Evolutionary conservation across 441 rosid species (phyloP).

Genomic region (Codiaeum variegatum): DNA sequence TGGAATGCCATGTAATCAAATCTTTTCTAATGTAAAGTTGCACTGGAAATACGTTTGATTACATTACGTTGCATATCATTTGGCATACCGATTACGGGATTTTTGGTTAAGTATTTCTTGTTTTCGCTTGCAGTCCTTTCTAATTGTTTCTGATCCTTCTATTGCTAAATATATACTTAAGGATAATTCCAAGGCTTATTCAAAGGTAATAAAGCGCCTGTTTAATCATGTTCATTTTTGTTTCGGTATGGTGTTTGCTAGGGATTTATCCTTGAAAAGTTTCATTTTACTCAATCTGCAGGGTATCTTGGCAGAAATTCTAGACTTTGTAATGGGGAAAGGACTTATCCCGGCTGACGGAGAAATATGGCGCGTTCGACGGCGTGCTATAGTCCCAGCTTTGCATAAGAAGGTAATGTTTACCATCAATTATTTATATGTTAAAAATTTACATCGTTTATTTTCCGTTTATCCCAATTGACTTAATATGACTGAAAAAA

Average conservation of each 20-base stretch:
- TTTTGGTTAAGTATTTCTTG: conserved; percentile 10
- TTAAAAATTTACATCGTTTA: not conserved
- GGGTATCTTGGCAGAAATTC: conserved; percentile 94
- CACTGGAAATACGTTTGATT: not conserved
- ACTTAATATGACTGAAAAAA: not conserved
- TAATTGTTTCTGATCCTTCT: conserved; percentile 93
- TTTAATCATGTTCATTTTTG: not conserved
- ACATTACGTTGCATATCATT: too few relatives aligned
- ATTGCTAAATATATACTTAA: conserved; percentile 84
- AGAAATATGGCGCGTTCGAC: conserved; percentile 88
- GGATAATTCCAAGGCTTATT: conserved; percentile 84
- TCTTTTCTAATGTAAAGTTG: too few relatives aligned
- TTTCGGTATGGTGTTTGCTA: not conserved
- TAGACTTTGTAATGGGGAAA: conserved; percentile 97
- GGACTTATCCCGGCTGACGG: conserved; percentile 99
- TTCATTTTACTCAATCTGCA: conserved; percentile 28
- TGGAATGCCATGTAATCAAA: too few relatives aligned
- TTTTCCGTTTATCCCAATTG: not conserved
- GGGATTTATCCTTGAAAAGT: conserved; percentile 3
- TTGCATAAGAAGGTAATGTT: conserved; percentile 97
- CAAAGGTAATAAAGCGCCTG: conserved; percentile 50
- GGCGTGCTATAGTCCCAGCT: conserved; percentile 95
- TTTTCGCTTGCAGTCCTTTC: conserved; percentile 59
- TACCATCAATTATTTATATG: conserved; percentile 6
- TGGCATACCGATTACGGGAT: not conserved